Evolutionary conservation across 2,329 filamentous ascomycete genomes (phyloP), one percentile per base, ranked within the genome.

Genomic region (Tolypocladium guangdongense): DNA sequence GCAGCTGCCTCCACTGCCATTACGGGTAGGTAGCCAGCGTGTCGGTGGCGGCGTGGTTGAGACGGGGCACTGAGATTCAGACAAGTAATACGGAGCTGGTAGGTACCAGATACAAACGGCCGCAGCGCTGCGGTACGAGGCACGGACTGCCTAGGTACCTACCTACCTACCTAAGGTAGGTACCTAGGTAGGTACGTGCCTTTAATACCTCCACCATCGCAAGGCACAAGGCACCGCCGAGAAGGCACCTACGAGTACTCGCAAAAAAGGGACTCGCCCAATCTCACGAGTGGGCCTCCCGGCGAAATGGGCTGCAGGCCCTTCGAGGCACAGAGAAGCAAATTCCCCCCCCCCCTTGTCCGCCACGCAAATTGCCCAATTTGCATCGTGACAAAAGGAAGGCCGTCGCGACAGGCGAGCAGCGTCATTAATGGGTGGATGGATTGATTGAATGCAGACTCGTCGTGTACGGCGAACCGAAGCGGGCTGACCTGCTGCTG

Each of bases 341-440:
- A n/a, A n/a, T n/a, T n/a, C n/a, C n/a, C n/a, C n/a, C 33, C 39
- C 46, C 36, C 56, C 51, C 5, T 51, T 52, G 54, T 48, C 56
- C 56, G 27, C 50, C n/a, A 47, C 30, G 55, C 54, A 62, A 61
- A 61, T 62, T 61, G 58, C 54, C 50, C 59, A 62, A 61, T 62
- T 60, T 62, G 53, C 56, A 52, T 54, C n/a, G 56, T 45, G 51
- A 38, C 56, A 50, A 39, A 18, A 16, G 38, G 11, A 48, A 43
- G 51, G 43, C 41, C 24, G 41, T 10, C 4, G 43, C 27, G 43
- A 3, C 16, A 32, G 43, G 43, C 27, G 14, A 47, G 43, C 43
- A 33, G 27, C 27, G 43, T 20, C 43, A 47, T 36, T n/a, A 8
- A 8, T 8, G 1, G 18, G 43, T 20, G 43, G 43, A n/a, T 46